These are phyloP conservation scores for Bremia lactucae DNA, from an alignment of 352 stramenopile genomes.

Conservation along the genomic window DNA sequence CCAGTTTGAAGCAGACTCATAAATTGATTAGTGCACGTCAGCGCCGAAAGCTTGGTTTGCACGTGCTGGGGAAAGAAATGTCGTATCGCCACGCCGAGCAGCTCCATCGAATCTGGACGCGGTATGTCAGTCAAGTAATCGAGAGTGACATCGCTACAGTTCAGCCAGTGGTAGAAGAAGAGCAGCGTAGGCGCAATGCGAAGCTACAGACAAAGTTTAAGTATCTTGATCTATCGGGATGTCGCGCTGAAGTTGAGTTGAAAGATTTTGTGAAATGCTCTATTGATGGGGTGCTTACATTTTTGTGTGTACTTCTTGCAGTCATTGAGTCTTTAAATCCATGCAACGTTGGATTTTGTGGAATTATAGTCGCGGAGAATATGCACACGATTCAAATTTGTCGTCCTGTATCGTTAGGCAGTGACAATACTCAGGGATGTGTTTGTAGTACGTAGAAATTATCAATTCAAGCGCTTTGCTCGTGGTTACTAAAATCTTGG, in stretches of 20 bases:
- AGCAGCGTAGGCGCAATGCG: conserved; percentile 11
- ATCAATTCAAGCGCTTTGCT: neutral
- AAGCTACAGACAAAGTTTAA: conserved; percentile 47
- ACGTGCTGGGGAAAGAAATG: conserved; percentile 39
- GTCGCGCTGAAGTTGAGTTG: conserved; percentile 44
- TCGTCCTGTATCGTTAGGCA: conserved; percentile 12
- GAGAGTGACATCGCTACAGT: conserved; percentile 27
- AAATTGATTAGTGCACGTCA: conserved; percentile 56
- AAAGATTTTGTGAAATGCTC: neutral
- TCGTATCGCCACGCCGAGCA: conserved; percentile 46
- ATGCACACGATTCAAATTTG: conserved; percentile 50
- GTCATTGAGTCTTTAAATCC: conserved; percentile 52
- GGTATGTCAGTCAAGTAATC: conserved; percentile 48
- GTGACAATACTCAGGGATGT: conserved; percentile 8
- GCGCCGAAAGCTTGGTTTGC: conserved; percentile 40
- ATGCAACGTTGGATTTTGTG: conserved; percentile 33
- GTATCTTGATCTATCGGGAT: conserved; percentile 55
- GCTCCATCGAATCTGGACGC: conserved; percentile 54
- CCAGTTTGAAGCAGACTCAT: conserved; percentile 33
- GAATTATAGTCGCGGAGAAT: conserved; percentile 60
- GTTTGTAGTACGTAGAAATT: conserved; percentile 41
- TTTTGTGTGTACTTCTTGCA: conserved; percentile 6
- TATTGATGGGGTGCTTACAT: neutral
- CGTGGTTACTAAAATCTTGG: neutral
- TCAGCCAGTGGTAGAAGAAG: conserved; percentile 7